These are phyloP conservation scores for Spatholobus suberectus DNA, from an alignment of 306 rosid genomes.

Conservation along the genomic window DNA sequence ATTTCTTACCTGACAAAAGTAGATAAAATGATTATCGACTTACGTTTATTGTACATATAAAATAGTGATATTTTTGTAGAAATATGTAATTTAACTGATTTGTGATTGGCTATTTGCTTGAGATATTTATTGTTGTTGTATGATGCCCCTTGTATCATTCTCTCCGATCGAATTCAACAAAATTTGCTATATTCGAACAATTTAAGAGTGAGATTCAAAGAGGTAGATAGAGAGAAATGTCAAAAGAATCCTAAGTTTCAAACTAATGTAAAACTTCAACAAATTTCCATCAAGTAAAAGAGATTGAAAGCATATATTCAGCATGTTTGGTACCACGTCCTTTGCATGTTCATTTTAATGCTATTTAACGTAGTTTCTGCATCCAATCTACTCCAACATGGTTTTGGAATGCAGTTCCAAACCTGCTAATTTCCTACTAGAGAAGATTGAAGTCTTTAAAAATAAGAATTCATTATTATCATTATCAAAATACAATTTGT, in stretches of 20 bases:
- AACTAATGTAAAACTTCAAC: too few species aligned
- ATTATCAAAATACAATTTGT: not conserved
- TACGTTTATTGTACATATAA: conserved; percentile 10
- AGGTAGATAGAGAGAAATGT: not conserved
- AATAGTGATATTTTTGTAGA: not conserved
- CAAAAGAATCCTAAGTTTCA: not conserved
- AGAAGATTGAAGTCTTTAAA: too few species aligned
- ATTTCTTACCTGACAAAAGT: conserved; percentile 68
- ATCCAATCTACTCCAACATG: too few species aligned
- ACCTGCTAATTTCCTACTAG: not conserved
- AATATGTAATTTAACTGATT: not conserved
- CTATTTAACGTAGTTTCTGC: too few species aligned
- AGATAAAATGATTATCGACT: conserved; percentile 35
- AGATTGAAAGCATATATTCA: not conserved
- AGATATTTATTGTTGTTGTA: not conserved
- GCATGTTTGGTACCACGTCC: too few species aligned
- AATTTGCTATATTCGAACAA: not conserved
- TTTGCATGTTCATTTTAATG: too few species aligned
- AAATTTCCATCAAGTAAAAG: not conserved
- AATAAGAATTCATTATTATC: too few species aligned
- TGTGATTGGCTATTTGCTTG: conserved; percentile 32
- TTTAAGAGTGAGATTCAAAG: not conserved
- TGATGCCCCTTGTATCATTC: not conserved
- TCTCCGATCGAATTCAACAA: conserved; percentile 3
- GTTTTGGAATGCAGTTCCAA: too few species aligned